These are phyloP conservation scores for Tulasnella sp. DNA, from an alignment of 768 basidiomycete species.

Conservation along the genomic window DNA sequence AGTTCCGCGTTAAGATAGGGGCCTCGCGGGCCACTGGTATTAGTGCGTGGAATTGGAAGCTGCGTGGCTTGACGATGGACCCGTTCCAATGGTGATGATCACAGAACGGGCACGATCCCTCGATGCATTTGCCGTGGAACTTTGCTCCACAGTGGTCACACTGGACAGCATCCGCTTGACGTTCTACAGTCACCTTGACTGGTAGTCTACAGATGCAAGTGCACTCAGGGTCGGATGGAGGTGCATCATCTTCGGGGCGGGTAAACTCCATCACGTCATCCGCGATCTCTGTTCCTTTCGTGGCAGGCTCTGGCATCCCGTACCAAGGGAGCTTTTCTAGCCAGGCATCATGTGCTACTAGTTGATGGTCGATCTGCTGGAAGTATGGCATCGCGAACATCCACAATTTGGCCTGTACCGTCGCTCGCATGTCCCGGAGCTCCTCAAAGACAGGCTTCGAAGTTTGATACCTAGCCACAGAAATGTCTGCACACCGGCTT, in stretches of 20 bases:
- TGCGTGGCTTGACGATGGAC: constrained; percentile 67
- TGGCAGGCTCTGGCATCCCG: constrained; percentile 28
- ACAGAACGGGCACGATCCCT: constrained; percentile 87
- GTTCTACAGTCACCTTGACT: constrained; percentile 29
- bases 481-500: constrained; percentile 4
- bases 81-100: constrained; percentile 90
- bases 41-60: constrained; percentile 73
- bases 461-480: background rate
- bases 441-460: constrained; percentile 52
- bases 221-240: constrained; percentile 69
- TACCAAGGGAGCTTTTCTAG: constrained; percentile 69
- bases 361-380: constrained; percentile 58
- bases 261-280: constrained; percentile 69
- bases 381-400: constrained; percentile 67
- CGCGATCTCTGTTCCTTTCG: constrained; percentile 50
- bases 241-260: constrained; percentile 64
- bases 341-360: constrained; percentile 59
- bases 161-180: constrained; percentile 67
- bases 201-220: constrained; percentile 73
- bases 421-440: constrained; percentile 61
- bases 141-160: constrained; percentile 76
- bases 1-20: constrained; percentile 68
- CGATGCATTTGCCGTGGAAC: constrained; percentile 72
- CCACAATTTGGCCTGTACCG: constrained; percentile 55
- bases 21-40: constrained; percentile 58